Conservation (phyloP, 2,329 filamentous ascomycete species). For the Coniochaeta sp. region DNA sequence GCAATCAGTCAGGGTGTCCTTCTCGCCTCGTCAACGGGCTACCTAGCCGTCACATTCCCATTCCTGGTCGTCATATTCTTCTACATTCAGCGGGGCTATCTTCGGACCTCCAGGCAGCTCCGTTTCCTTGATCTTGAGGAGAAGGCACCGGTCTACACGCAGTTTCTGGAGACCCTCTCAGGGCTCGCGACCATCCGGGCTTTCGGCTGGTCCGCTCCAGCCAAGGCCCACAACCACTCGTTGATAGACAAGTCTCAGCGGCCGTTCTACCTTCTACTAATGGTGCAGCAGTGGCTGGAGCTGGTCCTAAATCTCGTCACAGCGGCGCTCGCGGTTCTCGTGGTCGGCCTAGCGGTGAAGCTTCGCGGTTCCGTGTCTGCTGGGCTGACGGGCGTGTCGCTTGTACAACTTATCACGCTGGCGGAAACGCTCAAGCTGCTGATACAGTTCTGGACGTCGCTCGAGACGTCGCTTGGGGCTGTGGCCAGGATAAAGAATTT, state of each 20-base stretch:
- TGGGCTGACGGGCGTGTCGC: constrained; percentile 9
- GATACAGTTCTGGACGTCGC: constrained; percentile 8
- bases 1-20: background rate
- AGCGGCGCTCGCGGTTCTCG: constrained; percentile 7
- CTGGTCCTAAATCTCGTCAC: constrained; percentile 11
- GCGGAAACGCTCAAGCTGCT: constrained; percentile 1
- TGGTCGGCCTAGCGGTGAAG: constrained; percentile 5
- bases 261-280: constrained; percentile 9
- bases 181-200: constrained; percentile 50
- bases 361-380: background rate
- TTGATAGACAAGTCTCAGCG: constrained; percentile 8
- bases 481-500: constrained; percentile 7
- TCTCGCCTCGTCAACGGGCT: constrained; percentile 1
- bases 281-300: constrained; percentile 12
- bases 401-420: constrained; percentile 8
- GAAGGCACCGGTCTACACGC: background rate
- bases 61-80: constrained; percentile 35
- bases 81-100: constrained; percentile 43
- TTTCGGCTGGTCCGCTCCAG: background rate
- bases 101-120: constrained; percentile 49
- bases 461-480: constrained; percentile 9
- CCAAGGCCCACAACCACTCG: background rate
- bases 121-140: constrained; percentile 37
- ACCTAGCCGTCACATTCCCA: constrained; percentile 33
- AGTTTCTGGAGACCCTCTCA: constrained; percentile 50